Conservation (phyloP, 1,284 basidiomycete species). For the Mycena sp. region DNA sequence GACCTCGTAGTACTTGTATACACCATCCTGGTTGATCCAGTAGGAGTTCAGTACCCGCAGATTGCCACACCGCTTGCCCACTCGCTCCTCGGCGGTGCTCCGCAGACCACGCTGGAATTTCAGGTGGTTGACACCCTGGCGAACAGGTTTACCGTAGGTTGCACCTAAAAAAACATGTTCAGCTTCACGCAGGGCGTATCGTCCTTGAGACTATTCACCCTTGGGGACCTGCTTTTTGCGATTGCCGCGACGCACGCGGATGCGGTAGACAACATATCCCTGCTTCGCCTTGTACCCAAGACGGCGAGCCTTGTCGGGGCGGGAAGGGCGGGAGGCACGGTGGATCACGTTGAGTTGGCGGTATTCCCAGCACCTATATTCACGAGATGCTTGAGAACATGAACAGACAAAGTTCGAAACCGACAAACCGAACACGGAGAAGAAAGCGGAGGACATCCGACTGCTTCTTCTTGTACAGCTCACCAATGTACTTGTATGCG, state of each 20-base stretch:
- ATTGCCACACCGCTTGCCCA: conserved; percentile 96
- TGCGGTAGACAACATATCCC: conserved; percentile 98
- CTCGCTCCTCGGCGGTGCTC: conserved; percentile 97
- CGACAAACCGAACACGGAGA: conserved; percentile 89
- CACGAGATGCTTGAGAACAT: not conserved
- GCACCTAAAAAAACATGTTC: conserved; percentile 67
- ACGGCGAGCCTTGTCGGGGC: conserved; percentile 99
- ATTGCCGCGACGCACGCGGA: conserved; percentile 98
- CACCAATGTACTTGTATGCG: conserved; percentile 97
- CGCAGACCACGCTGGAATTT: conserved; percentile 97
- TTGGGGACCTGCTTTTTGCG: conserved; percentile 99
- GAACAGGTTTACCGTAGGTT: conserved; percentile 99
- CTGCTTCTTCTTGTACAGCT: conserved; percentile 97
- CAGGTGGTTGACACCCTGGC: conserved; percentile 99
- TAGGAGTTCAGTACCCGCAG: conserved; percentile 97
- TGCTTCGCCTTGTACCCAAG: conserved; percentile 99
- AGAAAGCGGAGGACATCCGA: conserved; percentile 98
- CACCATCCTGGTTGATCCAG: conserved; percentile 99
- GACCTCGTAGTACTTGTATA: conserved; percentile 99
- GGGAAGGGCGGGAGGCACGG: conserved; percentile 96
- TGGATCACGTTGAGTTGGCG: conserved; percentile 98
- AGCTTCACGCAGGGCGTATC: not conserved
- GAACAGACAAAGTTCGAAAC: not conserved
- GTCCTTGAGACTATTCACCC: conserved; percentile 61
- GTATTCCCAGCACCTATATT: conserved; percentile 98